Evolutionary conservation across 441 rosid genomes (phyloP), one percentile per base, ranked within the genome.

Genomic region (Adansonia grandidieri): DNA sequence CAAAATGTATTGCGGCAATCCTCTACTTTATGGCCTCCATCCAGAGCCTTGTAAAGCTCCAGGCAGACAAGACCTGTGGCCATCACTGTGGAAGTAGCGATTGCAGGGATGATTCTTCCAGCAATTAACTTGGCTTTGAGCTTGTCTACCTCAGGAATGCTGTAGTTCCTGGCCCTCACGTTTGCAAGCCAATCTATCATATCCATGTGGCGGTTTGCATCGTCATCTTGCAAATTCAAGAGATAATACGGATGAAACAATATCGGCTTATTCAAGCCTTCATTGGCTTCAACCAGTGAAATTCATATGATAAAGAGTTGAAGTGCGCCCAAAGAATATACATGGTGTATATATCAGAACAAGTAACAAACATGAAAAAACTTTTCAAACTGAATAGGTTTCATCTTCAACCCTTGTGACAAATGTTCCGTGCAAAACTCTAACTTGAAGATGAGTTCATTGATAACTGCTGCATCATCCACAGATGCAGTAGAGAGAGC

Each of bases 151-250:
- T 96, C 99, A 0, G 97, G 97, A 73, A 96, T 92, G 77, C 91
- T 81, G 82, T 96, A 96, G 86, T 94, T 96, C 81, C 97, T 91
- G 28, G 99, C 98, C 83, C 99, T 91, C 99, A 92, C 92, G 87
- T 96, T 96, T 58, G 99, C 99, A 71, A 96, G 91, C 56, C 88
- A 98, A 74, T 97, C 94, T 69, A 96, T 94, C 80, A 96, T 64
- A 80, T 96, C 99, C 97, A 96, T 92, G 84, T 96, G 99, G 80
- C 87, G 93, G 88, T 96, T 96, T 57, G 96, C 84, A 77, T 96
- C 97, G 64, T 96, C 98, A 79, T 96, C 98, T 98, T 94, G 85
- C 70, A 19, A 71, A 64, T 51, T 73, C 50, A 58, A 14, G 44
- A 61, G 24, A 63, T 32, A 3, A 22, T 9, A 19, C 45, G 10